Base-by-base conservation (phyloP, 331 rosid species). In the Erythrophleum ivorense region DNA sequence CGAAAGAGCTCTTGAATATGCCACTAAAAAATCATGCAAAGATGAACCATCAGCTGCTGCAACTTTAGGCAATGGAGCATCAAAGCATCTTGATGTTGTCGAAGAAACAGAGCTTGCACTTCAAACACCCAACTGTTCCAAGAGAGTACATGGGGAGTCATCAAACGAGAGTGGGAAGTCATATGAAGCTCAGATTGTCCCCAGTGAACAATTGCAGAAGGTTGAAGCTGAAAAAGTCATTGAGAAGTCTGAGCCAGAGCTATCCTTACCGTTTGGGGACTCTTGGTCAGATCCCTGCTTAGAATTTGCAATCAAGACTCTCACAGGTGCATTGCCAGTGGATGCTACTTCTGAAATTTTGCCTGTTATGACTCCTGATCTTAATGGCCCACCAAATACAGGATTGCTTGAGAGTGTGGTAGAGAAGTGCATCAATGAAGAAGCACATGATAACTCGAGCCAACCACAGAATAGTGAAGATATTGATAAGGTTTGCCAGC, bases 261-360 rank as follows among this genome's bases (percentile, higher is more conserved):
- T 81, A 24, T 52, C 91, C 52, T 83, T 83, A 64, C 85, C 88
- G 2, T 86, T 84, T 72, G 85, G 84, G 73, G 86, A 86, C 78
- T 79, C 89, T 69, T 91, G 93, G 93, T 85, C 91, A n/a, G 95
- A 91, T 59, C 91, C 93, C 50, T 91, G 95, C 88, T 79, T 91
- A 63, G 93, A 91, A 65, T 91, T 86, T 80, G 93, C 95, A 19
- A 53, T 91, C 89, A 91, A 89, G 81, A 91, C 93, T 81, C 93
- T 91, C 48, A 86, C 91, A 41, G 95, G 91, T 71, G 88, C 87
- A 86, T 91, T 90, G 80, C 98, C 98, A 2, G 82, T 86, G 40
- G 94, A 90, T 68, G 91, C 90, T 85, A 52, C 79, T 21, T 46
- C 66, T 8, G 79, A 82, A 31, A 40, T 59, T 52, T 78, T 78